phyloP scores from a whole-genome alignment of 148 eudicot genomes.

The Vaccinium vitisidaea region DNA sequence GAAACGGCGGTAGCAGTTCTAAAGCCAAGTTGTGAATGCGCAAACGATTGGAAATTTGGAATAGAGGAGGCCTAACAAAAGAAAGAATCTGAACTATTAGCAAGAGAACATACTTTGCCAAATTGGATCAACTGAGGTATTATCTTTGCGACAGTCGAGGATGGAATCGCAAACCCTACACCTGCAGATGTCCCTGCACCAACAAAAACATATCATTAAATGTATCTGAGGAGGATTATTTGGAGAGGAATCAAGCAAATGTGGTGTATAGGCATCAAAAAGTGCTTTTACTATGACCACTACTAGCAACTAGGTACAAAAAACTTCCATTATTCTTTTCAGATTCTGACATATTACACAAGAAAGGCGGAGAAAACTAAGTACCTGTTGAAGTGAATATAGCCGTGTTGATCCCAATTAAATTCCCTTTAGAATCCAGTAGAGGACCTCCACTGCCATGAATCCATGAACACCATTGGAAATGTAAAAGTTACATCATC shows the following conservation, averaged over 20 bases:
- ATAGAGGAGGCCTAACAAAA: not conserved
- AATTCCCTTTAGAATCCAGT: conserved; percentile 83
- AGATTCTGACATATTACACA: conserved; percentile 2
- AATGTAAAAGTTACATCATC: not conserved
- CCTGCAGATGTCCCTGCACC: conserved; percentile 90
- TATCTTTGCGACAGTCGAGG: conserved; percentile 77
- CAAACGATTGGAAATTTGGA: too few relatives aligned
- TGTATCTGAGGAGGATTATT: not conserved
- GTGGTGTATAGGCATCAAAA: not conserved
- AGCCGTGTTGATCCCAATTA: conserved; percentile 95
- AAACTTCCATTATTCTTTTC: not conserved
- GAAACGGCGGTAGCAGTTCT: conserved; percentile 2
- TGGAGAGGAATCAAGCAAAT: not conserved
- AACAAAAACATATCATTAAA: not conserved
- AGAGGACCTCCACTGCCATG: conserved; percentile 93
- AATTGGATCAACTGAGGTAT: conserved; percentile 79
- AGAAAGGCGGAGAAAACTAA: conserved; percentile 7
- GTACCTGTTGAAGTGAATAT: conserved; percentile 95
- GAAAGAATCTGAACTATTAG: conserved; percentile 7
- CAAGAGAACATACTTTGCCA: conserved; percentile 61
- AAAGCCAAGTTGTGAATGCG: not conserved
- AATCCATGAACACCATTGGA: conserved; percentile 15
- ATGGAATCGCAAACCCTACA: conserved; percentile 95
- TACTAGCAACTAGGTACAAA: not conserved
- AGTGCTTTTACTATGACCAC: not conserved